Conservation (phyloP, 1,139 yeast genomes). For the Debaryomyces coudertii region DNA sequence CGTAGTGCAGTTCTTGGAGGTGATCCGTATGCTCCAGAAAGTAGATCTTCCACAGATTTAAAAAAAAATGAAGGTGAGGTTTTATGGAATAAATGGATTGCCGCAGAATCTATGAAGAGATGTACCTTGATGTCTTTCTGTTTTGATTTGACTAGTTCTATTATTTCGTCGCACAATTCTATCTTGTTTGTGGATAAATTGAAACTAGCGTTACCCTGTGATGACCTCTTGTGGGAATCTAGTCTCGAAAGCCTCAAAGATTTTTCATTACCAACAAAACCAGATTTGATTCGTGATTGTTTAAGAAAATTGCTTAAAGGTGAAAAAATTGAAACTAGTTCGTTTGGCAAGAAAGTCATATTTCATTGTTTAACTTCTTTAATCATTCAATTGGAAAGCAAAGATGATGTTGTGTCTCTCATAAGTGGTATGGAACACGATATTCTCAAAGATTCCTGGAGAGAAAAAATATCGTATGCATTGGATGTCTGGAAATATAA, state of each 20-base stretch:
- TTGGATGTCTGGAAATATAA: constrained; percentile 16
- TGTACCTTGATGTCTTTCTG: constrained; percentile 25
- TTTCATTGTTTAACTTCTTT: constrained; percentile 65
- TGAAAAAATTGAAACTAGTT: constrained; percentile 39
- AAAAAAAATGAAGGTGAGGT: constrained; percentile 7
- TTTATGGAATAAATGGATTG: constrained; percentile 22
- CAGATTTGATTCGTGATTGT: constrained; percentile 50
- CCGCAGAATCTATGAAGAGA: constrained; percentile 24
- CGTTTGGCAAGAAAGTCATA: constrained; percentile 61
- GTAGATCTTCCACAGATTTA: constrained; percentile 1
- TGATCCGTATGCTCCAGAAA: constrained; percentile 37
- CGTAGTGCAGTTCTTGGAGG: constrained; percentile 67
- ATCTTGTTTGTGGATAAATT: constrained; percentile 23
- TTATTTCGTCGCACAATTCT: constrained; percentile 24
- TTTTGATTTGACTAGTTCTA: constrained; percentile 25
- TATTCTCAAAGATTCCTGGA: constrained; percentile 47
- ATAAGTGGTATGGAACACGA: constrained; percentile 20
- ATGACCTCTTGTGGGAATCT: constrained; percentile 23
- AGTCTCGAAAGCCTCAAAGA: constrained; percentile 6
- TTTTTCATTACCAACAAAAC: constrained; percentile 11
- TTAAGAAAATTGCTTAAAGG: constrained; percentile 52
- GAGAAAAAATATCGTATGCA: constrained; percentile 10
- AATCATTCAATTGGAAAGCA: constrained; percentile 67
- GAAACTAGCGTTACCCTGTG: constrained; percentile 24
- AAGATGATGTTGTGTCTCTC: constrained; percentile 50